Evolutionary conservation across 1,139 yeast genomes (phyloP).

Genomic region (Diutina neorugosa): DNA sequence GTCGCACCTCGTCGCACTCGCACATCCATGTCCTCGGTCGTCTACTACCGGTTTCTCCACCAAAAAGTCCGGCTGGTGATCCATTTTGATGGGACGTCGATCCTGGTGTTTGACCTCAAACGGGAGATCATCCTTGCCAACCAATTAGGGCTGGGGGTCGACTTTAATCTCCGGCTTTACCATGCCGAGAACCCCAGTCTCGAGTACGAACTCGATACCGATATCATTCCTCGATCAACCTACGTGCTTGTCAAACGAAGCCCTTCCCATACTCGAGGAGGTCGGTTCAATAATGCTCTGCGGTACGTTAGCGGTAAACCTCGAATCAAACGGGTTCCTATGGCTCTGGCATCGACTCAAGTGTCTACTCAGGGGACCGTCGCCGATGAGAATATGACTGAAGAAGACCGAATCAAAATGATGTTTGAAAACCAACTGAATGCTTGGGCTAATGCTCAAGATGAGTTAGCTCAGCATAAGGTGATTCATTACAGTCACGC

Average conservation of each 20-base stretch:
- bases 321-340: slow-evolving; percentile 27
- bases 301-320: slow-evolving; percentile 86
- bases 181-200: slow-evolving; percentile 59
- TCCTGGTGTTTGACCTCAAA: slow-evolving; percentile 87
- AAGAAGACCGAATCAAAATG: slow-evolving; percentile 77
- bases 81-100: slow-evolving; percentile 91
- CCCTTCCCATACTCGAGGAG: slow-evolving; percentile 33
- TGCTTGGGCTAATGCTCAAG: slow-evolving; percentile 93
- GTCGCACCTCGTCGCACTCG: neutral
- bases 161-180: slow-evolving; percentile 64
- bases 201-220: slow-evolving; percentile 78
- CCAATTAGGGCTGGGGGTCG: slow-evolving; percentile 73
- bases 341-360: neutral
- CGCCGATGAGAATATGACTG: slow-evolving; percentile 36
- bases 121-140: slow-evolving; percentile 78
- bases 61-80: slow-evolving; percentile 74
- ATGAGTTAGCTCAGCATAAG: slow-evolving; percentile 70
- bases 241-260: slow-evolving; percentile 73
- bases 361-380: neutral
- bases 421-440: slow-evolving; percentile 91
- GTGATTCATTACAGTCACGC: slow-evolving; percentile 35
- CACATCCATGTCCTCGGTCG: slow-evolving; percentile 66
- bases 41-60: slow-evolving; percentile 78
- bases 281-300: slow-evolving; percentile 35
- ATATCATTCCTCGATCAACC: slow-evolving; percentile 80